A percentile compares a stretch with the other conserved stretches of the same genome.
phyloP scores from a whole-genome alignment of 148 eudicot species.

The Gaultheria prostrata region DNA sequence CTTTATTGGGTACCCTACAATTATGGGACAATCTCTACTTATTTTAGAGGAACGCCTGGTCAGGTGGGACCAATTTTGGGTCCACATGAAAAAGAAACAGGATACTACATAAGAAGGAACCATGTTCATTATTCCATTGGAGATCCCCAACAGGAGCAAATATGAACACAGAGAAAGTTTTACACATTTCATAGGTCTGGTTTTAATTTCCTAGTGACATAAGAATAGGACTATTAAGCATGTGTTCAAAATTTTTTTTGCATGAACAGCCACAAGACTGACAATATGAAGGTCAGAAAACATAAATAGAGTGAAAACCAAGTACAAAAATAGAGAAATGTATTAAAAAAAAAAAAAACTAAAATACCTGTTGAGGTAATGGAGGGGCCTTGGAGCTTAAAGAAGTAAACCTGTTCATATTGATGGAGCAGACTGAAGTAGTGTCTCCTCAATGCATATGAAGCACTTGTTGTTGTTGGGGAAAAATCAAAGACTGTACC shows the following conservation, averaged over 20 bases:
- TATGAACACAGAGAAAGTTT: no score
- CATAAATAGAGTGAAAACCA: no score
- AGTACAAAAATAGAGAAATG: neutral
- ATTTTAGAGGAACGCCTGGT: conserved; percentile 12
- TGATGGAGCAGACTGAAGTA: conserved; percentile 50
- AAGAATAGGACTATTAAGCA: no score
- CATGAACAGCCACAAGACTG: no score
- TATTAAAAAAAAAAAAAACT: neutral
- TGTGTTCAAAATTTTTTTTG: neutral
- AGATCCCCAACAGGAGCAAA: no score
- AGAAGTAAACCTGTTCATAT: conserved; percentile 70
- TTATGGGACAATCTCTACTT: neutral
- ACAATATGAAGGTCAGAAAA: no score
- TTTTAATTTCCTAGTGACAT: no score
- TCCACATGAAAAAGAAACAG: conserved; percentile 8
- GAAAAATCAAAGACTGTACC: conserved; percentile 44
- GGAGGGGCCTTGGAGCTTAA: conserved; percentile 33
- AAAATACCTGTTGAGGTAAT: conserved; percentile 16
- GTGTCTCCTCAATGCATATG: conserved; percentile 62
- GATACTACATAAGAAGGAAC: neutral
- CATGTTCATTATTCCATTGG: neutral
- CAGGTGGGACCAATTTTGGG: conserved; percentile 17
- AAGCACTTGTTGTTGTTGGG: conserved; percentile 71
- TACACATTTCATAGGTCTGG: no score
- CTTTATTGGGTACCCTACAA: neutral